Evolutionary conservation across 768 basidiomycete genomes (phyloP), one percentile per base, ranked within the genome.

Genomic region (Mycena chlorophos): DNA sequence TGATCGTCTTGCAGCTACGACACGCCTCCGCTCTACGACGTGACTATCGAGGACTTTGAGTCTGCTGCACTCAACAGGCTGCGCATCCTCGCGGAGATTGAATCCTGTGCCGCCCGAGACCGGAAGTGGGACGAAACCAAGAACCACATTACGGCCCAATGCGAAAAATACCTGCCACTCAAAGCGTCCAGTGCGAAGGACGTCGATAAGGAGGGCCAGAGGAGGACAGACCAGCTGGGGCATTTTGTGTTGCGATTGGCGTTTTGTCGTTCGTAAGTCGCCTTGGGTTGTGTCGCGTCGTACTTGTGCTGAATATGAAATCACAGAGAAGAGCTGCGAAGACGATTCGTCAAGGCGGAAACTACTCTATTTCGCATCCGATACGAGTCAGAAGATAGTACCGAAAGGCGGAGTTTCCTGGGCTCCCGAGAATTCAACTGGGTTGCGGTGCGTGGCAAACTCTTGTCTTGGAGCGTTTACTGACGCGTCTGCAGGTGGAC

Each of bases 41-140:
- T 98, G 19, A 94, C 94, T 1, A 77, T 98, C 17, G 97, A 98
- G 68, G 91, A 98, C 60, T 99, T 99, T 63, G 97, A 99, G 69
- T 86, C 80, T 2, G 91, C 81, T 67, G 97, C 97, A 0, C 78
- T 99, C 20, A 86, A 96, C 62, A 78, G 97, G 31, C 79, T 99
- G 28, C 85, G 92, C 25, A 79, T 97, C 17, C 81, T 97, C 17
- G 88, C 90, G 16, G 93, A 95, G 68, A 95, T 97, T 52, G 94
- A 96, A 66, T 87, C 94, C 1, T 93, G 89, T 3, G 83, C 85
- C 57, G 89, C 87, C 10, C 88, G 94, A 29, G 93, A 94, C 66
- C 76, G 91, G 38, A 69, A 87, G n/a, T 87, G 80, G 78, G 86
- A 89, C 3, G 94, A 95, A 56, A 76, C 91, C 51, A 85, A 78